These are phyloP conservation scores for Sequoiadendron giganteum DNA, from an alignment of 75 land plant genomes.

Conservation along the genomic window DNA sequence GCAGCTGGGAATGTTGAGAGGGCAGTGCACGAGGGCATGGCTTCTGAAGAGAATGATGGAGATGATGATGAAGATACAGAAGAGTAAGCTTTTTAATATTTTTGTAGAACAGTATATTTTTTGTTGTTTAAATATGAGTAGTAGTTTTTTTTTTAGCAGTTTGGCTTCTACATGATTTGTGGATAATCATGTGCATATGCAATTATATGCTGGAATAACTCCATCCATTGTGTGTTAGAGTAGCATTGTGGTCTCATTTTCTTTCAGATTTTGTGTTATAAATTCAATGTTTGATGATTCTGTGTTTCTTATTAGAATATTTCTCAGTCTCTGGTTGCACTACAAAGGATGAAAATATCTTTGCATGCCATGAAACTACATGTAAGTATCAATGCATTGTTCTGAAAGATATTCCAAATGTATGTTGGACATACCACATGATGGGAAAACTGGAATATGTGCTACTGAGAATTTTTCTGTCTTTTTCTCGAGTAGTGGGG, in stretches of 20 bases:
- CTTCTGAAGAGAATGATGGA: constrained; percentile 47
- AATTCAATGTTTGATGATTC: not conserved
- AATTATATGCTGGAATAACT: not conserved
- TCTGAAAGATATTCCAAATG: no score
- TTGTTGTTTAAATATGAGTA: not conserved
- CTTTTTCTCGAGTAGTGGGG: no score
- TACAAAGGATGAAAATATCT: no score
- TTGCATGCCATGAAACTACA: no score
- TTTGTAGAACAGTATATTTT: not conserved
- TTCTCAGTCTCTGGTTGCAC: no score
- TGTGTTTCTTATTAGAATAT: not conserved
- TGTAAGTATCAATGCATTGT: no score
- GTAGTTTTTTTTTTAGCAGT: not conserved
- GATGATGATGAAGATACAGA: constrained; percentile 75
- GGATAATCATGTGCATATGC: not conserved
- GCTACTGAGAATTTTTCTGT: no score
- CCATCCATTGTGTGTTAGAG: not conserved
- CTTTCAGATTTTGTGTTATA: not conserved
- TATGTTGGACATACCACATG: no score
- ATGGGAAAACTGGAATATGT: no score
- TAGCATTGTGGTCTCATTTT: not conserved
- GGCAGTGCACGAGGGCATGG: constrained; percentile 7
- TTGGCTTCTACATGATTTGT: not conserved
- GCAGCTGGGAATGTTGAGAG: constrained; percentile 29
- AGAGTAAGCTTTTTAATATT: constrained; percentile 41